Evolutionary conservation across 2,329 filamentous ascomycete genomes (phyloP), one percentile per base, ranked within the genome.

Genomic region (Bipolaris oryzae): DNA sequence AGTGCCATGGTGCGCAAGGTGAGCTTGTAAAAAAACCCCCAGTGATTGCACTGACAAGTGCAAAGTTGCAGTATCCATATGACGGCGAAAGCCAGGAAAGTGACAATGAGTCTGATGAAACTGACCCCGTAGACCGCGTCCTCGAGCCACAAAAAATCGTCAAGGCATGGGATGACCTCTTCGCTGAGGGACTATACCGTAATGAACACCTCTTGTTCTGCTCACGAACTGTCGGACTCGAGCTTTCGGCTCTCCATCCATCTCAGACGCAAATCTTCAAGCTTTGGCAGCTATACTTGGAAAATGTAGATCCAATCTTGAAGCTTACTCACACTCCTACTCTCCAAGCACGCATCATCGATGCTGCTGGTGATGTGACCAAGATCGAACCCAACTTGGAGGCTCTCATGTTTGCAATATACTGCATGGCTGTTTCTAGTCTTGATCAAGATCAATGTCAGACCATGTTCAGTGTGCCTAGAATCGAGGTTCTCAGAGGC

Each of bases 211-310:
- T 87, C 25, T 69, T 89, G 0, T 83, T 88, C 63, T 83, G 83
- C 28, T 75, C 79, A 1, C 75, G 68, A 3, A 72, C 74, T 16
- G 64, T 83, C 20, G 83, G 84, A 57, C 83, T 89, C 18, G 84
- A 91, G 59, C 74, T 91, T 41, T 78, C 82, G 13, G 79, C 81
- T 37, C 77, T 89, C 5, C 89, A 91, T 67, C 89, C 89, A 0
- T 69, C 85, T 0, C 85, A 87, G 1, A 85, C 84, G 0, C 87
- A 90, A 56, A 87, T 90, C 50, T 82, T 84, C 1, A 86, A 84
- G 48, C 81, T 94, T 7, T 94, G 90, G 90, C 88, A 92, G 69
- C 79, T 87, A 5, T 92, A 88, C 64, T 77, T 92, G 10, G 87
- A 74, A 13, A 73, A 73, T 31, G 57, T 74, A n/a, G 69, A 74